Base-by-base conservation (phyloP, 805 yeast species). In the Candida methanosorbosa region DNA sequence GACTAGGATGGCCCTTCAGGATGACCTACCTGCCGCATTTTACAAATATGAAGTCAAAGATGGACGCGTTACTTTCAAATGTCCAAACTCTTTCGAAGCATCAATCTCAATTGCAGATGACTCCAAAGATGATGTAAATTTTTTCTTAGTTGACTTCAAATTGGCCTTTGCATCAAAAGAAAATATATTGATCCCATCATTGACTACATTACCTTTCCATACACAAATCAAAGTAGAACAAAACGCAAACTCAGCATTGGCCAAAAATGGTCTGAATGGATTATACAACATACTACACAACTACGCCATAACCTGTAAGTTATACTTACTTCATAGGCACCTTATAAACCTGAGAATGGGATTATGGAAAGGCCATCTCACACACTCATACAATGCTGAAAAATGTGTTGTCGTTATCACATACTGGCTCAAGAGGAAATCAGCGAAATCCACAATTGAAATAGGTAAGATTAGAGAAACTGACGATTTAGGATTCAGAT, bases 31-130 rank as follows among this genome's bases (percentile, higher is more conserved):
- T 0, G 48, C 57, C 9, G 70, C 72, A 27, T 82, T 84, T 45
- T 59, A 73, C 24, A 67, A 76, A 37, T 85, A 82, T 53, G 59
- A 56, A 20, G 75, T 90, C 15, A 64, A 67, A 36, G 78, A 90
- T 56, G 98, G 97, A 12, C 66, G 94, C 34, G 78, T 82, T 3
- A 70, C 70, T 35, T 77, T 83, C 44, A 63, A 70, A 4, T 72
- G 83, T 2, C 66, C 70, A 1, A 68, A 74, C 35, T 80, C 80
- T 33, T 86, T 83, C 49, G 76, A 78, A 51, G 69, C 86, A 13
- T 84, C 87, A 18, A 66, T 88, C n/a, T 83, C 92, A 0, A 77
- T 85, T 25, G 78, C 78, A 5, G 78, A 75, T 46, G 76, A 77
- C 18, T 34, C 42, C 18, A 63, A 66, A 2, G 64, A 63, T 3